These are phyloP conservation scores for Podospora bellae-mahoneyi DNA, from an alignment of 495 filamentous ascomycete species.

Conservation along the genomic window DNA sequence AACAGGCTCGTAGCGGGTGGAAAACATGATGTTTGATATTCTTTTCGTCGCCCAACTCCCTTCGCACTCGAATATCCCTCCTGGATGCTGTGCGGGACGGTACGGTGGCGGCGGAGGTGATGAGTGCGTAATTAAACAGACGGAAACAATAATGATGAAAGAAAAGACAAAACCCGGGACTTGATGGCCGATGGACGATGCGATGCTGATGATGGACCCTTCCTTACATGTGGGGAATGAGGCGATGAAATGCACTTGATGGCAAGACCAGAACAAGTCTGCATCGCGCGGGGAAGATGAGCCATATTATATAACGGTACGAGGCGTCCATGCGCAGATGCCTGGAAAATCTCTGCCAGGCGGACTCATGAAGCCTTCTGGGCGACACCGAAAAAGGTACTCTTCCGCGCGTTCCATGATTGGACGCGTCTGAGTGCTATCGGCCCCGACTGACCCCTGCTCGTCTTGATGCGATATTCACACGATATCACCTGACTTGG, in stretches of 20 bases:
- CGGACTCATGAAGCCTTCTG: constrained; percentile 15
- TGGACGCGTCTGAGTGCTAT: constrained; percentile 27
- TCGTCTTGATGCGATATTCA: constrained; percentile 10
- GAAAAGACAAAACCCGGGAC: constrained; percentile 17
- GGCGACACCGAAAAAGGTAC: constrained; percentile 28
- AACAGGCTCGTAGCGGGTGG: constrained; percentile 39
- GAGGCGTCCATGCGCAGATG: constrained; percentile 29
- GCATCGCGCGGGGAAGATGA: constrained; percentile 13
- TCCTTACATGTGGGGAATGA: constrained; percentile 22
- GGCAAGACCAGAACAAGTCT: constrained; percentile 19
- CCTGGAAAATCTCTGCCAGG: constrained; percentile 25
- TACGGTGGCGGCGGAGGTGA: not conserved
- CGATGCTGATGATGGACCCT: constrained; percentile 17
- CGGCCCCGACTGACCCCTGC: constrained; percentile 2
- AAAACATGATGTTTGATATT: constrained; percentile 38
- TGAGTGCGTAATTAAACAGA: constrained; percentile 9
- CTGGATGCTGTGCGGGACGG: not conserved
- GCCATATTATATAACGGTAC: constrained; percentile 29
- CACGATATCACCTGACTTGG: constrained; percentile 30
- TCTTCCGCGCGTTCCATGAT: constrained; percentile 15
- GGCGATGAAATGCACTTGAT: constrained; percentile 13
- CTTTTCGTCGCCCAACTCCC: not conserved
- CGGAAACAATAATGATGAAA: constrained; percentile 15
- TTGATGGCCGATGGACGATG: constrained; percentile 16
- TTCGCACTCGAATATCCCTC: not conserved